phyloP scores from a whole-genome alignment of 78 protist species.

The Monocercomonoides exilis region DNA sequence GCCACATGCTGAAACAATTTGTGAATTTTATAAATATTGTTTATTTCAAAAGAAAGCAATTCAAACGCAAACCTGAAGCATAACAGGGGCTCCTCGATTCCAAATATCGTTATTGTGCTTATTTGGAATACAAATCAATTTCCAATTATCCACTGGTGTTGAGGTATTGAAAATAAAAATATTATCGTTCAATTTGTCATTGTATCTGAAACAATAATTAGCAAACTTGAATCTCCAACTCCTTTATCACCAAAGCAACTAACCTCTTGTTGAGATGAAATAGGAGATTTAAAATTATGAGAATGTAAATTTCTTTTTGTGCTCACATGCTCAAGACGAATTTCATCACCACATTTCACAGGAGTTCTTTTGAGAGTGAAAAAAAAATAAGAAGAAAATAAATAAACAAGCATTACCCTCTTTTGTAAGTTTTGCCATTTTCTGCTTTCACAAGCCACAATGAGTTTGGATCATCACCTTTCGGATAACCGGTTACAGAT shows the following conservation, averaged over 20 bases:
- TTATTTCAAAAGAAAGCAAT: no score
- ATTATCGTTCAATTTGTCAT: not conserved
- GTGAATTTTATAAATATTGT: no score
- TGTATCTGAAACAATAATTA: no score
- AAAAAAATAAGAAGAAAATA: not conserved
- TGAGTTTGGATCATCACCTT: slow-evolving; percentile 33
- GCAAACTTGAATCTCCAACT: no score
- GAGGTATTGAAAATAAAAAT: not conserved
- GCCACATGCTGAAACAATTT: not conserved
- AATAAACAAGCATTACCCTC: no score
- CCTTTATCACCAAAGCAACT: not conserved
- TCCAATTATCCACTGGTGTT: not conserved
- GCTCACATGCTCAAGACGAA: slow-evolving; percentile 3
- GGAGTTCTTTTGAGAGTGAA: no score
- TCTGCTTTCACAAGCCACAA: slow-evolving; percentile 24
- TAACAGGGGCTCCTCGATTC: not conserved
- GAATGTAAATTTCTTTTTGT: not conserved
- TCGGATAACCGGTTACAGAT: slow-evolving; percentile 36
- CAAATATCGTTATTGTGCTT: not conserved
- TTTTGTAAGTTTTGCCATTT: not conserved
- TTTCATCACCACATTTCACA: not conserved
- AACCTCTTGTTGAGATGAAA: slow-evolving; percentile 8
- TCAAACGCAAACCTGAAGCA: not conserved
- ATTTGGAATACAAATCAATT: not conserved
- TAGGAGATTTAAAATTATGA: not conserved